These are phyloP conservation scores for Xylaria sp. DNA, from an alignment of 2,329 filamentous ascomycete genomes.

Conservation along the genomic window DNA sequence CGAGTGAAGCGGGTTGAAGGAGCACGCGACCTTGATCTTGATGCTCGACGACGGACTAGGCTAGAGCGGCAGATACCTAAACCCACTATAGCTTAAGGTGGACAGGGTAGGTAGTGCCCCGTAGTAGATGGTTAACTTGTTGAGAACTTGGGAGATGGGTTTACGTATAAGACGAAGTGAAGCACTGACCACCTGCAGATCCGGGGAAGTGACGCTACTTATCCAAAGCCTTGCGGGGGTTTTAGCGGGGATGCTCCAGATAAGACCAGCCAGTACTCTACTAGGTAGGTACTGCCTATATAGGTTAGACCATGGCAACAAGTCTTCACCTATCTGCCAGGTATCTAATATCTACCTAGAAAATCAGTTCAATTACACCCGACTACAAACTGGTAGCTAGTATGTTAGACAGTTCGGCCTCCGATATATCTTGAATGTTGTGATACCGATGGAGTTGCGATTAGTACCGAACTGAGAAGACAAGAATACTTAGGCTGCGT, in stretches of 20 bases:
- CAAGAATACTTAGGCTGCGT: no score
- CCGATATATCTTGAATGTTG: no score
- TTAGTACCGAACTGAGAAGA: no score
- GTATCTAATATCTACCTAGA: no score
- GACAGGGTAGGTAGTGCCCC: constrained; percentile 9
- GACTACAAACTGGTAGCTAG: no score
- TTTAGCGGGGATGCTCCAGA: neutral
- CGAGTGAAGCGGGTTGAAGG: constrained; percentile 10
- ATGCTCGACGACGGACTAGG: neutral
- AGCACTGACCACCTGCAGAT: constrained; percentile 22
- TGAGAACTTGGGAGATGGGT: neutral
- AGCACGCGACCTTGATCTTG: constrained; percentile 27
- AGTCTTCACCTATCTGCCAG: no score
- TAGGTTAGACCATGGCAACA: neutral
- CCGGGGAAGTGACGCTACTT: constrained; percentile 5
- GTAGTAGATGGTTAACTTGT: constrained; percentile 19
- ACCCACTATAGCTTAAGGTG: neutral
- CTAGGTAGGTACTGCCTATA: no score
- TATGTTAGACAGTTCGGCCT: no score
- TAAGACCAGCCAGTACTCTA: neutral
- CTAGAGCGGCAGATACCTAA: neutral
- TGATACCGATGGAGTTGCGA: no score
- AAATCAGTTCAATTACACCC: no score
- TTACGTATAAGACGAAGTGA: neutral
- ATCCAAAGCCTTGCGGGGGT: neutral